Percentiles rank a stretch among this genome's conserved stretches.
phyloP scores from a whole-genome alignment of 352 stramenopile species.

The Aphanomyces cochlioides region DNA sequence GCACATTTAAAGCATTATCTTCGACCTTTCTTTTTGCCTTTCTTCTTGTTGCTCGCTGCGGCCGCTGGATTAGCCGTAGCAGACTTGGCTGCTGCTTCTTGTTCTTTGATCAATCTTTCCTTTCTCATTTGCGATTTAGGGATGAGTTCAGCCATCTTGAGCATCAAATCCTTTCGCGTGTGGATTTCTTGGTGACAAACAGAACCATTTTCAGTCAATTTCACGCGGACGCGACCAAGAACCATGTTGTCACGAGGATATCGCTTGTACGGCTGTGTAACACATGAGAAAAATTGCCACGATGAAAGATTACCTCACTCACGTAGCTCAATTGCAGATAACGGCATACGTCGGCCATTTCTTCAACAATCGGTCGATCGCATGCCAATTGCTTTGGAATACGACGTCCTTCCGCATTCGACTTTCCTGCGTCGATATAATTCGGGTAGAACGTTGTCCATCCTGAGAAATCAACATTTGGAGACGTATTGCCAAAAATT shows the following conservation, averaged over 20 bases:
- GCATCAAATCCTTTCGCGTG: constrained; percentile 69
- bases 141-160: constrained; percentile 85
- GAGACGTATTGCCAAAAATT: constrained; percentile 15
- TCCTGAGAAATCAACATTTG: constrained; percentile 49
- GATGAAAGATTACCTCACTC: constrained; percentile 47
- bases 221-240: constrained; percentile 64
- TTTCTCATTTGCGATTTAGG: constrained; percentile 81
- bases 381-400: constrained; percentile 63
- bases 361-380: constrained; percentile 61
- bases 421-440: constrained; percentile 83
- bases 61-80: constrained; percentile 32
- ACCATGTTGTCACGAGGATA: constrained; percentile 77
- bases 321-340: constrained; percentile 78
- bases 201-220: constrained; percentile 59
- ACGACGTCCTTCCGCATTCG: constrained; percentile 70
- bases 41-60: constrained; percentile 66
- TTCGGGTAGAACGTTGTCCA: constrained; percentile 84
- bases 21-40: constrained; percentile 78
- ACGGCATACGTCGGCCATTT: constrained; percentile 83
- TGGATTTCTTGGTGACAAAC: constrained; percentile 66
- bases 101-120: constrained; percentile 66
- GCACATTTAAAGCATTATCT: constrained; percentile 47
- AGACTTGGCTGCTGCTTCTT: constrained; percentile 42
- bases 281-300: neutral
- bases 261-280: constrained; percentile 59